Base-by-base conservation (phyloP, 2,329 filamentous ascomycete genomes). In the Arachnomyces sp. region DNA sequence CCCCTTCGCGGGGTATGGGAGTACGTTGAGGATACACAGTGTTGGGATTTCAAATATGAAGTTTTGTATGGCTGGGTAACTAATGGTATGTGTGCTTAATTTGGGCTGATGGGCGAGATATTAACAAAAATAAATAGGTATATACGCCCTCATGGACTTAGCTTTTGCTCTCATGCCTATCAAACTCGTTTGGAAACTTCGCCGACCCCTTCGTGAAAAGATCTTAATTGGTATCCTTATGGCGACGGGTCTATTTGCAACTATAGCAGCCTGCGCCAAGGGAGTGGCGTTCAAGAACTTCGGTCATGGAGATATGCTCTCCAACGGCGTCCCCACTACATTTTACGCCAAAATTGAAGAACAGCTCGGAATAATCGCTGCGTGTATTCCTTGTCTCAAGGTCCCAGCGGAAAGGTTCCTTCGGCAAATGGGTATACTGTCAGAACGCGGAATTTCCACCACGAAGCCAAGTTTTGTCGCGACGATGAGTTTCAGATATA, bases 311-410 rank as follows among this genome's bases (percentile, higher is more conserved):
- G 36, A 38, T 14, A 15, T 29, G 12, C 13, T 38, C 16, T 30
- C 36, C 16, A 11, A 28, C 8, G 31, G 28, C 1, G 34, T 36
- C 11, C 31, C 9, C 8, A 15, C 36, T 7, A 31, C 36, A 2
- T 15, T 38, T 8, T 28, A 18, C 16, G 36, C 36, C 25, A 38
- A 38, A 31, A 12, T 38, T 9, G 36, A 38, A 31, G 36, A 38
- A 31, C 12, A 18, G 12, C 13, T 38, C 28, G 36, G 36, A 11
- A 38, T 38, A 16, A 38, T 38, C 25, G 36, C 36, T 8, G 36
- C 36, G 12, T 38, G 36, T 18, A 38, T 18, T 6, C 36, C 36
- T 6, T 38, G 36, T 31, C 36, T 38, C 36, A 38, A 38, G 14
- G n/a, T 15, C 14, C 36, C 36, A 9, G 29, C 29, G 1, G 36